Conservation (phyloP, 306 rosid genomes). For the Bauhinia variegata region DNA sequence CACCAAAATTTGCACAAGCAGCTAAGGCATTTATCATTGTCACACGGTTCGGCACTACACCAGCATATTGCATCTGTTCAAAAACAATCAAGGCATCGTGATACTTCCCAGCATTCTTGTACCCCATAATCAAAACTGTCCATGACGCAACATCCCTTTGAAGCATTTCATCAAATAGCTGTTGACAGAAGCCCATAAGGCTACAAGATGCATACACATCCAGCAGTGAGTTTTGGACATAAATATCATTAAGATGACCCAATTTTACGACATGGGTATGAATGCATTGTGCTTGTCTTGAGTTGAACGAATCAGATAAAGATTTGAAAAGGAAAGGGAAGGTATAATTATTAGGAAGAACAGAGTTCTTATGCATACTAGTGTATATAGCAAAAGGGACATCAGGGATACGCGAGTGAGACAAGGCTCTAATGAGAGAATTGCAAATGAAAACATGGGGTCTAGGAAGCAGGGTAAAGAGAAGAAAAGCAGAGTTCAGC, state of each 20-base stretch:
- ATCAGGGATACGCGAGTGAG: slow-evolving; percentile 51
- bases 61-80: slow-evolving; percentile 76
- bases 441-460: slow-evolving; percentile 68
- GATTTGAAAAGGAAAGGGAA: slow-evolving; percentile 73
- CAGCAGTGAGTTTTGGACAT: slow-evolving; percentile 61
- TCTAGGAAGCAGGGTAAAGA: slow-evolving; percentile 43
- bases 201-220: slow-evolving; percentile 62
- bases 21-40: slow-evolving; percentile 81
- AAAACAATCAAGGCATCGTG: slow-evolving; percentile 67
- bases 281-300: slow-evolving; percentile 45
- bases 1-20: slow-evolving; percentile 63
- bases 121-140: slow-evolving; percentile 74
- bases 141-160: slow-evolving; percentile 81
- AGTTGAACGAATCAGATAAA: slow-evolving; percentile 43
- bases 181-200: slow-evolving; percentile 41
- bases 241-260: slow-evolving; percentile 58
- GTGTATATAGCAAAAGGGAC: slow-evolving; percentile 59
- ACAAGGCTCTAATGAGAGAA: slow-evolving; percentile 67
- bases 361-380: slow-evolving; percentile 51
- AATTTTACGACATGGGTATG: slow-evolving; percentile 55
- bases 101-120: slow-evolving; percentile 37
- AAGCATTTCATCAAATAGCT: slow-evolving; percentile 75
- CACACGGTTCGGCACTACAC: slow-evolving; percentile 66
- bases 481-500: slow-evolving; percentile 43
- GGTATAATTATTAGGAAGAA: slow-evolving; percentile 64